Conservation (phyloP, 179 eudicot species). For the Carnegiea gigantea region DNA sequence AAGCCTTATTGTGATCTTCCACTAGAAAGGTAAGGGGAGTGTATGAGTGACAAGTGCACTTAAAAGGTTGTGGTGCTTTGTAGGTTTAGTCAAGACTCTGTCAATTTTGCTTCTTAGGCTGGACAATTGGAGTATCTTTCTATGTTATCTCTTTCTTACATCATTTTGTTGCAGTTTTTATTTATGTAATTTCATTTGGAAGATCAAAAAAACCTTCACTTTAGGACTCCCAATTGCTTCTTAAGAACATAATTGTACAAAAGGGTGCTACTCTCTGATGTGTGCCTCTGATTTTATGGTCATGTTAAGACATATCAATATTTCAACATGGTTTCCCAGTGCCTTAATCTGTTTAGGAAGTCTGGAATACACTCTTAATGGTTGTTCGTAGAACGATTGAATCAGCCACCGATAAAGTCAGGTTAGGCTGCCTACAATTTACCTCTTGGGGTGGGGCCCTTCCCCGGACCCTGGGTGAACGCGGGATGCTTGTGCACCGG, state of each 20-base stretch:
- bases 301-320: not conserved
- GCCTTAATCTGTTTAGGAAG: not conserved
- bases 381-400: not conserved
- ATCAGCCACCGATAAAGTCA: too few relatives aligned
- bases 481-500: too few relatives aligned
- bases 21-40: not conserved
- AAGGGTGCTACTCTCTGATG: not conserved
- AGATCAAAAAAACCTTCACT: not conserved
- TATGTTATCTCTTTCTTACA: not conserved
- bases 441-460: too few relatives aligned
- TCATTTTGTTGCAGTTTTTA: not conserved
- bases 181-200: conserved; percentile 1
- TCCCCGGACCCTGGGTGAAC: too few relatives aligned
- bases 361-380: not conserved
- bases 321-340: not conserved
- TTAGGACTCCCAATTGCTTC: not conserved
- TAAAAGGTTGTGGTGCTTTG: not conserved
- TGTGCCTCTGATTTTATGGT: not conserved
- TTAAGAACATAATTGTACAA: not conserved
- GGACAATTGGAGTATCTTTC: not conserved
- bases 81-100: not conserved
- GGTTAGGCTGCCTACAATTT: too few relatives aligned
- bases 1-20: too few relatives aligned
- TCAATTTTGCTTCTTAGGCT: not conserved
- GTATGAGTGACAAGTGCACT: not conserved